Evolutionary conservation across 2,329 filamentous ascomycete species (phyloP), one percentile per base, ranked within the genome.

Genomic region (Paramyrothecium sp.): DNA sequence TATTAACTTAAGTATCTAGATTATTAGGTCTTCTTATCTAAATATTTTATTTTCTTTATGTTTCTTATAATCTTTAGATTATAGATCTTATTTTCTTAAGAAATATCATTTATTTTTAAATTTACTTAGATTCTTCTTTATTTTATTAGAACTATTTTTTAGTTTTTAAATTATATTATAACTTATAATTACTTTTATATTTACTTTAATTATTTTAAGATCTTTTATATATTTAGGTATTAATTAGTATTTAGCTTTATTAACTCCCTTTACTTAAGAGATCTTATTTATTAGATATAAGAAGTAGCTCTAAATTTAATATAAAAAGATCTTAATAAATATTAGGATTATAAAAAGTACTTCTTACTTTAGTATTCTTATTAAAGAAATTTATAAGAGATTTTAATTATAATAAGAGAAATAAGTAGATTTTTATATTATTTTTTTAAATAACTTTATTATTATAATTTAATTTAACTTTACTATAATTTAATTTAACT

Each of bases 1-100:
- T n/a, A 57, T 57, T 34, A 17, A 10, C 10, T 55, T n/a, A n/a
- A n/a, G n/a, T n/a, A 52, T 55, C 30, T 33, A 51, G 38, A 33
- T 30, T 22, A 30, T 21, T 13, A 12, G 30, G 22, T 23, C 12
- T 23, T 10, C 30, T 52, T 22, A 22, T 10, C 16, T n/a, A n/a
- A n/a, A n/a, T n/a, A n/a, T n/a, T n/a, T n/a, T n/a, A n/a, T n/a
- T n/a, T n/a, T n/a, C n/a, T 52, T 23, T 52, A 13, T 19, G 30
- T 22, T 22, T 21, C 7, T 23, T 52, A 19, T 19, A n/a, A 12
- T 23, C 30, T 22, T 16, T 23, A 23, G 8, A 23, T 23, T 44
- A 7, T 48, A 19, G 30, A 11, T 17, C 20, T 20, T 21, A 50
- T n/a, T n/a, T n/a, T n/a, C n/a, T n/a, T n/a, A n/a, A n/a, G n/a